Evolutionary conservation across 768 basidiomycete species (phyloP).

Genomic region (Trametes coccinea): DNA sequence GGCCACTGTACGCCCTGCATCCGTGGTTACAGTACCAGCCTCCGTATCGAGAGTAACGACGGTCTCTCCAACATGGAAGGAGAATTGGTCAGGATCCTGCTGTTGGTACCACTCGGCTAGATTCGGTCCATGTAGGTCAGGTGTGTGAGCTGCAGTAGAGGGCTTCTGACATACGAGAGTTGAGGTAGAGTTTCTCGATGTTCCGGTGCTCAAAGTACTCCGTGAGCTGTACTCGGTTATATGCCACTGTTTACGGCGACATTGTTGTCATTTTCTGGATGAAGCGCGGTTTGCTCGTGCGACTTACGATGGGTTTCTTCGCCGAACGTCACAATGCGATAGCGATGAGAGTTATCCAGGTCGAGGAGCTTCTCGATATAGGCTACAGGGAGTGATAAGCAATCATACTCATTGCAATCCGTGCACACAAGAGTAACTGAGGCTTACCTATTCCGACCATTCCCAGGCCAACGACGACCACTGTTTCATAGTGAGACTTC

Average conservation of each 20-base stretch:
- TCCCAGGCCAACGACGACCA: slow-evolving; percentile 52
- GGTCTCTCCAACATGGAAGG: slow-evolving; percentile 50
- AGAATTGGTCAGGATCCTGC: slow-evolving; percentile 57
- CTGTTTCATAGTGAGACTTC: slow-evolving; percentile 27
- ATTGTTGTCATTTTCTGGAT: background rate
- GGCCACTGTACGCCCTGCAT: slow-evolving; percentile 42
- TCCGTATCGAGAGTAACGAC: slow-evolving; percentile 42
- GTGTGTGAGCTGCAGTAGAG: background rate
- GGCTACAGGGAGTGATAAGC: slow-evolving; percentile 34
- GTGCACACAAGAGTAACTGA: background rate
- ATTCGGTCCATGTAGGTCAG: background rate
- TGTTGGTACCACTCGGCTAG: slow-evolving; percentile 57
- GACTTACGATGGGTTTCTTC: slow-evolving; percentile 44
- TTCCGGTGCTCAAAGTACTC: slow-evolving; percentile 64
- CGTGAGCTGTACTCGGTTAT: slow-evolving; percentile 58
- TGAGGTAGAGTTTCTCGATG: slow-evolving; percentile 60
- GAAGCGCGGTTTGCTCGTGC: slow-evolving; percentile 16
- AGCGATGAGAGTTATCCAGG: slow-evolving; percentile 49
- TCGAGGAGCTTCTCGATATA: slow-evolving; percentile 71
- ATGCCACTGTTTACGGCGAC: slow-evolving; percentile 38
- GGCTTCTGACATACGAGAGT: slow-evolving; percentile 37
- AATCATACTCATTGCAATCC: background rate
- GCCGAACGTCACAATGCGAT: slow-evolving; percentile 59
- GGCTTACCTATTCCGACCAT: slow-evolving; percentile 60
- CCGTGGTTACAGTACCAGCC: slow-evolving; percentile 47